Evolutionary conservation across 176 grass and related monocot species (phyloP).

Genomic region (Eleusine indica): DNA sequence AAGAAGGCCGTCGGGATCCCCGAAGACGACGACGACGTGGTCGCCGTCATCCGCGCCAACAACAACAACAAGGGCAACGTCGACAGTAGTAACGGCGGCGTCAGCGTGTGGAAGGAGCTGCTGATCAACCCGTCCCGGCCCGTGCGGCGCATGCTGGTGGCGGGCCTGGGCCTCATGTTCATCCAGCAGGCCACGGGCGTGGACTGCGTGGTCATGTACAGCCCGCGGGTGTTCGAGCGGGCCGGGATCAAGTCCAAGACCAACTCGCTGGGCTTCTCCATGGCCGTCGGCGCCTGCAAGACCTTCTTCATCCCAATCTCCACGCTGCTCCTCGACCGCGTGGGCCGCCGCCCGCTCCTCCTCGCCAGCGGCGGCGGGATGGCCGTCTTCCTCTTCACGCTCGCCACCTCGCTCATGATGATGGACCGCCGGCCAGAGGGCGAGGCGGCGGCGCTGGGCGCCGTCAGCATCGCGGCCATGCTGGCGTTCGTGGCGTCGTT

Average conservation of each 20-base stretch:
- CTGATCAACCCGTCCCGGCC: slow-evolving; percentile 59
- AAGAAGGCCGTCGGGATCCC: slow-evolving; percentile 72
- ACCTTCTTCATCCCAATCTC: slow-evolving; percentile 77
- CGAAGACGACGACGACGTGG: slow-evolving; percentile 32
- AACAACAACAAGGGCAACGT: slow-evolving; percentile 14
- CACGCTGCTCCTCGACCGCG: slow-evolving; percentile 72
- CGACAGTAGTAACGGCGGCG: background rate
- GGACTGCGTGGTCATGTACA: slow-evolving; percentile 90
- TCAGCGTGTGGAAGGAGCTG: slow-evolving; percentile 76
- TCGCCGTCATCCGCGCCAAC: slow-evolving; percentile 31
- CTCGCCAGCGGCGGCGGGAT: slow-evolving; percentile 79
- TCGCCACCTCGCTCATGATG: slow-evolving; percentile 54
- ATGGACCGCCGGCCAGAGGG: slow-evolving; percentile 48
- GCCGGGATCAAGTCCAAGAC: slow-evolving; percentile 65
- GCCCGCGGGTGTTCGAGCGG: slow-evolving; percentile 66
- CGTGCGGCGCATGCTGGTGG: slow-evolving; percentile 69
- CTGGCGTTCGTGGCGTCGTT: slow-evolving; percentile 81
- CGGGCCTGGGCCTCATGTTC: slow-evolving; percentile 78
- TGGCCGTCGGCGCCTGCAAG: slow-evolving; percentile 86
- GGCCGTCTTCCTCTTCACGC: slow-evolving; percentile 65
- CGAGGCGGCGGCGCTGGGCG: slow-evolving; percentile 49
- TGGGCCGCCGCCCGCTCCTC: slow-evolving; percentile 80
- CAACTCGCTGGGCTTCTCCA: slow-evolving; percentile 62
- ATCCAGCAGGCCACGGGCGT: slow-evolving; percentile 93
- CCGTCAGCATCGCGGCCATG: slow-evolving; percentile 67